A percentile compares a stretch with the other conserved stretches of the same genome.
Evolutionary conservation across 2,329 filamentous ascomycete genomes (phyloP).

Genomic region (Scortechinia acanthostroma): DNA sequence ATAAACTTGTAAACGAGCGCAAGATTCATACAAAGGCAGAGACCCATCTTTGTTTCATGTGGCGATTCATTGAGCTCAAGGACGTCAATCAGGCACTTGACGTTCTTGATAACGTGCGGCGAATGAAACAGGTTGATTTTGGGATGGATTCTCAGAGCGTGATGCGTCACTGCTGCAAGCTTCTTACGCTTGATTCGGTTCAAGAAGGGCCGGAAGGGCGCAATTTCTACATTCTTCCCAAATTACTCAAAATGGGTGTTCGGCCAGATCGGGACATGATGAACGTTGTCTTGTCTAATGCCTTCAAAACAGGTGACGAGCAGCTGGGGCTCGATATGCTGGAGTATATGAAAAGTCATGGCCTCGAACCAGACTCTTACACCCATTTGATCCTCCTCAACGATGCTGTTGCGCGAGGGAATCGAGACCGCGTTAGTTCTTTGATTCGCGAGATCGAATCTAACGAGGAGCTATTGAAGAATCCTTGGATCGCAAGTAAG

Average conservation of each 20-base stretch:
- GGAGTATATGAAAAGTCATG: not conserved
- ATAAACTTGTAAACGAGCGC: too few relatives aligned
- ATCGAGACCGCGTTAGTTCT: not conserved
- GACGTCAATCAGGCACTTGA: not conserved
- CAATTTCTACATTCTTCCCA: not conserved
- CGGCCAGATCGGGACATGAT: not conserved
- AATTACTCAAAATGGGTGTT: not conserved
- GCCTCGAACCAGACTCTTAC: not conserved
- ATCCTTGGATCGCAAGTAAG: not conserved
- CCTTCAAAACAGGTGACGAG: not conserved
- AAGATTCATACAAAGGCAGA: too few relatives aligned
- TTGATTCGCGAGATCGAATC: not conserved
- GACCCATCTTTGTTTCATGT: not conserved
- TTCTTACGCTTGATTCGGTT: not conserved
- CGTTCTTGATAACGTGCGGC: not conserved
- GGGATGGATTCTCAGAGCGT: not conserved
- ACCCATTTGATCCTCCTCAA: not conserved
- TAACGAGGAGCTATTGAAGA: not conserved
- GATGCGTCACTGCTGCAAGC: not conserved
- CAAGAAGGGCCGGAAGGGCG: not conserved
- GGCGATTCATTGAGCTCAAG: not conserved
- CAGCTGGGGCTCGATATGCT: not conserved
- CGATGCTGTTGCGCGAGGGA: not conserved
- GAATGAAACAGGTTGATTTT: not conserved
- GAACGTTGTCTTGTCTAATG: not conserved